Base-by-base conservation (phyloP, 2,329 filamentous ascomycete genomes). In the Clonostachys sp. region DNA sequence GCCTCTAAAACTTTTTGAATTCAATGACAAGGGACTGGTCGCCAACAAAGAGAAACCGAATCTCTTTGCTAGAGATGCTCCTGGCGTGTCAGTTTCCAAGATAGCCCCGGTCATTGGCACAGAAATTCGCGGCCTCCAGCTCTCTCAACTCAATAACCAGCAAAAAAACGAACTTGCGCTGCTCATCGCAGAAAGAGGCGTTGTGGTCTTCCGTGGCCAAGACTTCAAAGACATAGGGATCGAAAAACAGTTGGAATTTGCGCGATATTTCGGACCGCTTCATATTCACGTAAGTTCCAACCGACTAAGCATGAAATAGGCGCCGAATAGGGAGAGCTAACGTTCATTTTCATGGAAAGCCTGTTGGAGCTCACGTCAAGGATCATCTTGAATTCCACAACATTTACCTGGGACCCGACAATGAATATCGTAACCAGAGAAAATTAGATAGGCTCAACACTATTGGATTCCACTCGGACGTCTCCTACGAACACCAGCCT, bases 401-500 rank as follows among this genome's bases (percentile, higher is more conserved):
- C 51, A 72, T 74, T 50, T 74, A 74, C 55, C 65, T 73, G 0
- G 72, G 69, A 0, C 64, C 66, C 3, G 72, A 70, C 55, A 75
- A 73, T 51, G 63, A 72, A 57, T 89, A 87, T 69, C 77, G 86
- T 47, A 73, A 80, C 20, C 84, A 84, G 0, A 84, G 84, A 18
- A 42, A 42, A 67, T 35, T 71, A 70, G 56, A 65, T 68, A 6
- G 33, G 7, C 18, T 42, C 33, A 84, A 85, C 4, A 80, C 84
- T 1, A 82, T 81, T 0, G 66, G 78, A 43, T 89, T 84, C 86
- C 86, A 88, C 61, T 79, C 78, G 7, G 84, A 89, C 56, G 74
- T 89, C 1, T 84, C 88, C 0, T 84, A 89, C 55, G 85, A 89
- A 60, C 71, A 73, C 35, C 84, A 89, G 48, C 85, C 86, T 2